Percentiles rank a stretch among this genome's conserved stretches.
phyloP scores from a whole-genome alignment of 345 rosid genomes.

The Populus deltoides region DNA sequence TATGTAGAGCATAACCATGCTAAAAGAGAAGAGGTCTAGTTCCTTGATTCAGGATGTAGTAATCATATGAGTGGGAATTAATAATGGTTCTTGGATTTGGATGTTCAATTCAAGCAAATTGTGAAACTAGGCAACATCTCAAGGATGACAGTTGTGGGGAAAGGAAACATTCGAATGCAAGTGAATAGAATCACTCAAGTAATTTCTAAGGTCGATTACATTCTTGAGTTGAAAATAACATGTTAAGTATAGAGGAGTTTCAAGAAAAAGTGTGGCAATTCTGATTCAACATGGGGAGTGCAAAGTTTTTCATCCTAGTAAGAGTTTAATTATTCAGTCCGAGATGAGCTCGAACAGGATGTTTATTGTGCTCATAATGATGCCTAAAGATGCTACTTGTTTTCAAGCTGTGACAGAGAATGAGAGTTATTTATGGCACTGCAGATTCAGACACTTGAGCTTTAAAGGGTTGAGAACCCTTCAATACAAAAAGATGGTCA shows the following conservation, averaged over 20 bases:
- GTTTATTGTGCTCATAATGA: too few species aligned
- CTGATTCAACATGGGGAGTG: too few species aligned
- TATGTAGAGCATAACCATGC: not conserved
- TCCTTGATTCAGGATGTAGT: not conserved
- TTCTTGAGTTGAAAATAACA: not conserved
- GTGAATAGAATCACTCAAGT: not conserved
- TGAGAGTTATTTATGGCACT: not conserved
- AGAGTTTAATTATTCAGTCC: too few species aligned
- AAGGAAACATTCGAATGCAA: not conserved
- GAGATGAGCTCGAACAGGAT: too few species aligned
- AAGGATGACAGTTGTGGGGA: not conserved
- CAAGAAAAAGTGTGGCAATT: not conserved
- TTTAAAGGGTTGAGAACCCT: not conserved
- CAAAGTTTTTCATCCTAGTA: too few species aligned
- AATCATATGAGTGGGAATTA: not conserved
- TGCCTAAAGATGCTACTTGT: not conserved
- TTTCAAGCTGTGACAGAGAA: not conserved
- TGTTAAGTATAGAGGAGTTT: not conserved
- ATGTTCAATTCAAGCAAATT: not conserved
- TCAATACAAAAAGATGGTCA: not conserved
- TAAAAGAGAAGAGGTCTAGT: not conserved
- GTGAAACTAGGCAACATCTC: not conserved
- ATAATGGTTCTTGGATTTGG: not conserved
- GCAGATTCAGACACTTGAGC: not conserved
- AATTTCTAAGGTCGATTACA: not conserved